Evolutionary conservation across 169 alveolate species (phyloP).

Genomic region (Amoebophrya sp.): DNA sequence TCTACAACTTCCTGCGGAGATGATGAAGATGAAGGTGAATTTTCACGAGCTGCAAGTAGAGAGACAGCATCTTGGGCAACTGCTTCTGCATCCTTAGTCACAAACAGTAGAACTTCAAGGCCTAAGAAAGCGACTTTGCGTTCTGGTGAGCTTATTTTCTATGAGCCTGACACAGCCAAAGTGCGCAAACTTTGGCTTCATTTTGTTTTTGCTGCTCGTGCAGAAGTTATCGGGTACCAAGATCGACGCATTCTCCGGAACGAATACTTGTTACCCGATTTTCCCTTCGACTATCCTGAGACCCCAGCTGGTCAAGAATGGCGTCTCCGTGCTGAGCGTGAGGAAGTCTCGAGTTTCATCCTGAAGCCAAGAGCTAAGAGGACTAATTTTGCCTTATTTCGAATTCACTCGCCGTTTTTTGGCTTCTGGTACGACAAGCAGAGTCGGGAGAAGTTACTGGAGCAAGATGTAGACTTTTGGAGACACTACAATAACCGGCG

Average conservation of each 20-base stretch:
- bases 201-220: background rate
- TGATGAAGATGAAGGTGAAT: too few species aligned
- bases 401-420: background rate
- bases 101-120: too few species aligned
- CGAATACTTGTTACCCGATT: background rate
- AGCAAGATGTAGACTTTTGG: background rate
- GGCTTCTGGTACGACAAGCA: background rate
- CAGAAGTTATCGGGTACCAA: background rate
- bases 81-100: too few species aligned
- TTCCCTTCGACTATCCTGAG: background rate
- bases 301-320: background rate
- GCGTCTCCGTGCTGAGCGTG: background rate
- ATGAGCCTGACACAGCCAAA: background rate
- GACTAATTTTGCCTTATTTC: background rate
- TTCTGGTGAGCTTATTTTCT: background rate
- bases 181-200: background rate
- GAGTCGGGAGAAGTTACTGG: background rate
- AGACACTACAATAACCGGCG: background rate
- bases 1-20: too few species aligned
- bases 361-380: background rate
- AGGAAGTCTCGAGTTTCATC: background rate
- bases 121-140: too few species aligned
- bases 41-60: too few species aligned
- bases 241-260: background rate
- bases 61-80: too few species aligned